Evolutionary conservation across 2,329 filamentous ascomycete species (phyloP).

Genomic region (Calycina marina): DNA sequence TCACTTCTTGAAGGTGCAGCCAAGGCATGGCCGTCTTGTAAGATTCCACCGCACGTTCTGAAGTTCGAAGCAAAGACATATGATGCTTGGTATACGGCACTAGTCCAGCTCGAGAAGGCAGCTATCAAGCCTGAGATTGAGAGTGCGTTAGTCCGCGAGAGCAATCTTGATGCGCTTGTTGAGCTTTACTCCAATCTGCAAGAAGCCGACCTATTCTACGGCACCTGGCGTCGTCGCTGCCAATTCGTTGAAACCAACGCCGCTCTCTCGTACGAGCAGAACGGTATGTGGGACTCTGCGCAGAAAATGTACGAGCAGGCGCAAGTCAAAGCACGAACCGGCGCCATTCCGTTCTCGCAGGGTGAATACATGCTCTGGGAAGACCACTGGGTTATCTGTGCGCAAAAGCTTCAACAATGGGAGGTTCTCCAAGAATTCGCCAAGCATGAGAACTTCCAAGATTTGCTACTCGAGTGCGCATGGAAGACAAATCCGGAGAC

Average conservation of each 20-base stretch:
- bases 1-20: constrained; percentile 81
- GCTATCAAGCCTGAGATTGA: constrained; percentile 69
- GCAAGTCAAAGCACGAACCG: constrained; percentile 92
- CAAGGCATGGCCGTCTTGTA: constrained; percentile 72
- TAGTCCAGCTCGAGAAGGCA: constrained; percentile 78
- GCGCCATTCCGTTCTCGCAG: constrained; percentile 89
- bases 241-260: constrained; percentile 97
- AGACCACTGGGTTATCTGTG: constrained; percentile 96
- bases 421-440: constrained; percentile 95
- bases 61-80: constrained; percentile 92
- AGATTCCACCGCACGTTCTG: constrained; percentile 87
- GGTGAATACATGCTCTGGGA: constrained; percentile 99
- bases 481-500: constrained; percentile 95
- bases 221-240: constrained; percentile 86
- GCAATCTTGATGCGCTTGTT: constrained; percentile 88
- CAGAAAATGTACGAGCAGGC: constrained; percentile 94
- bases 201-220: constrained; percentile 95
- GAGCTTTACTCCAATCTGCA: constrained; percentile 82
- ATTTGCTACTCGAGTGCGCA: constrained; percentile 84
- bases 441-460: constrained; percentile 97
- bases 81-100: constrained; percentile 92
- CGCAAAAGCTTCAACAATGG: constrained; percentile 97
- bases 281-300: constrained; percentile 98
- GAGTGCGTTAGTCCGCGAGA: constrained; percentile 73
- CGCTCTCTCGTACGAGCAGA: constrained; percentile 93